Conservation (phyloP, 2,329 filamentous ascomycete genomes). For the Xylaria sp. region DNA sequence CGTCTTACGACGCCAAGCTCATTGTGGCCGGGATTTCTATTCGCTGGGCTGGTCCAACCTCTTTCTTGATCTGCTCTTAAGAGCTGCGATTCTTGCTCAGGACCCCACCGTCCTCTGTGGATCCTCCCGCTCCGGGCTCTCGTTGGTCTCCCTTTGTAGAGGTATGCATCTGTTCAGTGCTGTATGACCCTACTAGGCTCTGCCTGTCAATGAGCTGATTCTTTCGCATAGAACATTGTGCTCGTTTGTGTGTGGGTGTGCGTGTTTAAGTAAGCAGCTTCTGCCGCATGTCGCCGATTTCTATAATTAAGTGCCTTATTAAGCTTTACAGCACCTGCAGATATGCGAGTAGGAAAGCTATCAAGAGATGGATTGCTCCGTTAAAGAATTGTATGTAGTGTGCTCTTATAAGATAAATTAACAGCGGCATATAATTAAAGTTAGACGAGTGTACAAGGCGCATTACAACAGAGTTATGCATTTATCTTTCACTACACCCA, state of each 20-base stretch:
- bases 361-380: not conserved
- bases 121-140: conserved; percentile 23
- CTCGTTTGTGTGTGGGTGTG: not conserved
- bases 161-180: not conserved
- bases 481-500: no score
- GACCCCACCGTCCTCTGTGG: conserved; percentile 6
- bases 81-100: conserved; percentile 23
- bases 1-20: not conserved
- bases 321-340: not conserved
- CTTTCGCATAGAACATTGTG: not conserved
- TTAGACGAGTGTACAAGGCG: no score
- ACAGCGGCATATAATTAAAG: no score
- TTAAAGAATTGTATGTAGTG: no score
- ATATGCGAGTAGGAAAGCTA: not conserved
- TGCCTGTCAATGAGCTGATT: not conserved
- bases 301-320: conserved; percentile 30
- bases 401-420: no score
- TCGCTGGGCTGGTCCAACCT: conserved; percentile 18
- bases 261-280: not conserved
- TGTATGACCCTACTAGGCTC: not conserved
- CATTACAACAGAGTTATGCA: no score
- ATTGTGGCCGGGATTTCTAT: conserved; percentile 8
- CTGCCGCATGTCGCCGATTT: conserved; percentile 21
- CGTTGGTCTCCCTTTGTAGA: not conserved
- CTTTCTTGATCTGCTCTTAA: not conserved